Percentiles rank a stretch among this genome's conserved stretches.
Evolutionary conservation across 148 eudicot species (phyloP).

Genomic region (Gaultheria prostrata): DNA sequence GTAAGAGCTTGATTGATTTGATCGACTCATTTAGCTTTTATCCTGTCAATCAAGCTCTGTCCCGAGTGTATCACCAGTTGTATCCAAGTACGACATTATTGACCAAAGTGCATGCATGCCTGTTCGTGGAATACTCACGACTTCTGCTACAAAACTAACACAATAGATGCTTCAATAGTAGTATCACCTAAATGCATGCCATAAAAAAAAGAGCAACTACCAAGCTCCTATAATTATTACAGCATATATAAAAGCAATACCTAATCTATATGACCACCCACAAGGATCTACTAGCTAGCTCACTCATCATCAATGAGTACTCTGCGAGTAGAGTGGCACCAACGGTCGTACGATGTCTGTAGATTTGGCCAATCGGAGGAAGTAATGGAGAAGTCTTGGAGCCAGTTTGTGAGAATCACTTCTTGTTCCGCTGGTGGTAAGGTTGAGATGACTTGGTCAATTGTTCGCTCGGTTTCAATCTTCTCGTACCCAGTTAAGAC

Average conservation of each 20-base stretch:
- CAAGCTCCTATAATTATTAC: not conserved
- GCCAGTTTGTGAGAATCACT: conserved; percentile 32
- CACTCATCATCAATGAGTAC: conserved; percentile 1
- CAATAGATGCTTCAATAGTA: not conserved
- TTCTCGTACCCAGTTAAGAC: conserved; percentile 29
- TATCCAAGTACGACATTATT: not conserved
- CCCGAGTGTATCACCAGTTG: no score
- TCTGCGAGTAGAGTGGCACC: conserved; percentile 31
- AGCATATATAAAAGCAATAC: not conserved
- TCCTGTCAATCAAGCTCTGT: no score
- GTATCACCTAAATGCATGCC: not conserved
- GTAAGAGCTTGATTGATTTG: no score
- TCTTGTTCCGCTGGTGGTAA: conserved; percentile 31
- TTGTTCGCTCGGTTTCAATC: conserved; percentile 26
- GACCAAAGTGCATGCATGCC: not conserved
- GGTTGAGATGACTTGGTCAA: conserved; percentile 27
- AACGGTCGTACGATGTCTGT: conserved; percentile 27
- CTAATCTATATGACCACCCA: not conserved
- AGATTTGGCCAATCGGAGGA: conserved; percentile 41
- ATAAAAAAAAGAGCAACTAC: not conserved
- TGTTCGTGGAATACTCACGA: not conserved
- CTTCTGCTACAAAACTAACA: not conserved
- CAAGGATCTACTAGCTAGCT: not conserved
- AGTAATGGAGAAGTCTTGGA: conserved; percentile 28
- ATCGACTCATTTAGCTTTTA: no score